phyloP scores from a whole-genome alignment of 306 rosid species.

The Canavalia gladiata region DNA sequence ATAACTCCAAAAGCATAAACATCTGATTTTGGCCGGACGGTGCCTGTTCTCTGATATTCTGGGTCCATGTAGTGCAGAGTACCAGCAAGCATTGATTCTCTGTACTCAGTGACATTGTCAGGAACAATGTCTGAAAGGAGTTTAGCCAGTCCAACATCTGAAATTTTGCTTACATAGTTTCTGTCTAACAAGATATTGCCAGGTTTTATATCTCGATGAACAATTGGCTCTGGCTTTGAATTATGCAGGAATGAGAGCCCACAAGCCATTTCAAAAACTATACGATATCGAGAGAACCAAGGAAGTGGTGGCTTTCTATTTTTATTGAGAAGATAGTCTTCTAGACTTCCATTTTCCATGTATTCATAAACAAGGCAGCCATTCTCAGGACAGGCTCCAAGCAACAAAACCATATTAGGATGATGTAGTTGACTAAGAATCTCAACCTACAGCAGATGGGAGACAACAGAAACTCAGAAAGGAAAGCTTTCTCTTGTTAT shows the following conservation, averaged over 20 bases:
- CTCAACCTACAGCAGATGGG: constrained; percentile 73
- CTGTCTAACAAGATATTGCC: constrained; percentile 87
- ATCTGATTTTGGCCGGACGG: constrained; percentile 93
- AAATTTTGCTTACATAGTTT: constrained; percentile 84
- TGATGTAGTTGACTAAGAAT: constrained; percentile 92
- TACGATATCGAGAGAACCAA: constrained; percentile 78
- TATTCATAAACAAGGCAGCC: constrained; percentile 89
- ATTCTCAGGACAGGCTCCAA: constrained; percentile 94
- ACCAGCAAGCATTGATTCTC: constrained; percentile 88
- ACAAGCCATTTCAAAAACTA: constrained; percentile 81
- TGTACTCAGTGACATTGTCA: constrained; percentile 85
- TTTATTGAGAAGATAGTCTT: constrained; percentile 64
- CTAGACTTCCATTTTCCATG: constrained; percentile 92
- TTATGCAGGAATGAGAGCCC: constrained; percentile 91
- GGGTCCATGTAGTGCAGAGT: constrained; percentile 96
- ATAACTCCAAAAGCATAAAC: constrained; percentile 85
- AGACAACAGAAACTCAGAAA: constrained; percentile 38
- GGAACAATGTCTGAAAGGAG: constrained; percentile 77
- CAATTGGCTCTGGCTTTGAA: constrained; percentile 84
- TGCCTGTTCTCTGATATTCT: constrained; percentile 96
- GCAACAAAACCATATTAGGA: constrained; percentile 86
- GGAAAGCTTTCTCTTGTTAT: constrained; percentile 24
- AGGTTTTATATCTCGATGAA: constrained; percentile 95
- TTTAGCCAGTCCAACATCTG: constrained; percentile 92
- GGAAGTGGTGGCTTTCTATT: constrained; percentile 77